Conservation (phyloP, 2,329 filamentous ascomycete species). For the Diaporthe citri region DNA sequence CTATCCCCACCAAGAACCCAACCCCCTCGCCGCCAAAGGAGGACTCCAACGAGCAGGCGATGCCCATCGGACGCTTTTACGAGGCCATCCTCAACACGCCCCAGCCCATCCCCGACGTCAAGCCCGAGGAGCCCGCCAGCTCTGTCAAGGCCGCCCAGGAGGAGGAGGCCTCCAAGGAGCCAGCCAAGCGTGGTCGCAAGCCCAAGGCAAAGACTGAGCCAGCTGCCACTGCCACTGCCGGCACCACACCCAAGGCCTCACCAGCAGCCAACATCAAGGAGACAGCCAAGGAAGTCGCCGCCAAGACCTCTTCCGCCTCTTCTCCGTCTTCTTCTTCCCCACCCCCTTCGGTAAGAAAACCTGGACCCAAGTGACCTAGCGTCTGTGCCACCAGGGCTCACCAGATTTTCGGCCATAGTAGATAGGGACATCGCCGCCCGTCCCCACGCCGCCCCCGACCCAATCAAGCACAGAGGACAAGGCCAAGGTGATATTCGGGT, state of each 20-base stretch:
- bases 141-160: conserved; percentile 47
- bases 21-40: conserved; percentile 46
- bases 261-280: conserved; percentile 39
- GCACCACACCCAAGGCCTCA: conserved; percentile 34
- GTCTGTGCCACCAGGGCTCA: background rate
- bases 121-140: conserved; percentile 59
- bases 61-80: conserved; percentile 70
- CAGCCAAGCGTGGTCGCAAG: conserved; percentile 44
- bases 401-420: conserved; percentile 30
- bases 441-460: conserved; percentile 56
- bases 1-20: conserved; percentile 46
- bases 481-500: conserved; percentile 83
- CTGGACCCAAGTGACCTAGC: background rate
- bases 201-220: conserved; percentile 40
- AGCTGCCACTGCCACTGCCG: conserved; percentile 36
- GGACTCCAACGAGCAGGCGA: conserved; percentile 54
- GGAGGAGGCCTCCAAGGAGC: conserved; percentile 40
- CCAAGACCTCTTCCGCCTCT: conserved; percentile 32
- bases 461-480: conserved; percentile 61
- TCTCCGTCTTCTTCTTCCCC: conserved; percentile 17
- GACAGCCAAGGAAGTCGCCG: conserved; percentile 39
- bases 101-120: conserved; percentile 54
- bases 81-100: conserved; percentile 65
- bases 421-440: conserved; percentile 48
- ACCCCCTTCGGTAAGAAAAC: conserved; percentile 32